Evolutionary conservation across 805 yeast genomes (phyloP).

Genomic region (Saturnispora halmiae): DNA sequence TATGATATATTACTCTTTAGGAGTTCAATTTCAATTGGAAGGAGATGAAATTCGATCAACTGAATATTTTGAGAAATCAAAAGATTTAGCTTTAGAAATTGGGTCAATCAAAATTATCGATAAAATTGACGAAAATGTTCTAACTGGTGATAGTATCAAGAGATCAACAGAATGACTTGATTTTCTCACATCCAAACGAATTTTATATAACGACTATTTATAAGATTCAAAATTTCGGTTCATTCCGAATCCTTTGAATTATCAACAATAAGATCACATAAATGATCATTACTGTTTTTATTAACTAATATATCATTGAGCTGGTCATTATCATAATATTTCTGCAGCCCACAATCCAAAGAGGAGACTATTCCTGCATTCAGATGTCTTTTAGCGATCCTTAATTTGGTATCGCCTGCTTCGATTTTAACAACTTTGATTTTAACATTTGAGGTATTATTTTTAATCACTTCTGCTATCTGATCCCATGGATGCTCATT

Average conservation of each 20-base stretch:
- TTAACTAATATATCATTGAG: conserved; percentile 44
- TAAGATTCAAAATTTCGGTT: too few species aligned
- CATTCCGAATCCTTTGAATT: conserved; percentile 10
- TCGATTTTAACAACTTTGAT: conserved; percentile 24
- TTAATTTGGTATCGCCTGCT: conserved; percentile 31
- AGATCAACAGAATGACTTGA: background rate
- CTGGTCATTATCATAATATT: conserved; percentile 50
- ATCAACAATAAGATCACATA: conserved; percentile 17
- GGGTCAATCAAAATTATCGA: conserved; percentile 53
- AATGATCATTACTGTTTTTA: conserved; percentile 10
- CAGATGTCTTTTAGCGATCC: conserved; percentile 64
- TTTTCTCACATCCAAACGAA: too few species aligned
- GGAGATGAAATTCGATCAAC: conserved; percentile 51
- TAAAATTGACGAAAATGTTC: conserved; percentile 55
- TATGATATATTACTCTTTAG: conserved; percentile 75
- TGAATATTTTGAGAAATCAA: conserved; percentile 55
- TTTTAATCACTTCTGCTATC: conserved; percentile 32
- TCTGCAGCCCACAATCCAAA: conserved; percentile 40
- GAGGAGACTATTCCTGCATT: conserved; percentile 42
- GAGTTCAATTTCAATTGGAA: conserved; percentile 62
- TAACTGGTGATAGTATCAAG: background rate
- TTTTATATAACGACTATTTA: too few species aligned
- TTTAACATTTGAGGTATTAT: conserved; percentile 14
- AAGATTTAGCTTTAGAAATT: conserved; percentile 58
- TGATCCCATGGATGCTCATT: conserved; percentile 50